Conservation (phyloP, 208 protist species). For the Naegleria fowleri region DNA sequence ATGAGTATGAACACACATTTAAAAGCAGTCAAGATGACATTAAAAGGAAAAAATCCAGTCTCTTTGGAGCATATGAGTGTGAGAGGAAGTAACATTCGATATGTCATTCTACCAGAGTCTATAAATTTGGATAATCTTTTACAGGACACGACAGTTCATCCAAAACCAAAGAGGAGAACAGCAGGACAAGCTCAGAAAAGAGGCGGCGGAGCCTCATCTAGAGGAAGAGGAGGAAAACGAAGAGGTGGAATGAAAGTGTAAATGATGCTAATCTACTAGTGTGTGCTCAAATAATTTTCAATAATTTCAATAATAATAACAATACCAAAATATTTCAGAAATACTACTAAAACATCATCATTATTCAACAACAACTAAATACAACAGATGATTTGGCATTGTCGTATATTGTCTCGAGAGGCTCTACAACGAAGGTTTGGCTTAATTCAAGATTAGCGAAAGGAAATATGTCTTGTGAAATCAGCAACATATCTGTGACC, state of each 20-base stretch:
- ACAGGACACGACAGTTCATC: slow-evolving; percentile 15
- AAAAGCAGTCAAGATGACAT: slow-evolving; percentile 92
- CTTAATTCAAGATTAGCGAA: too few species aligned
- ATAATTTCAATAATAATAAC: too few species aligned
- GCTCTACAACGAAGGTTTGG: too few species aligned
- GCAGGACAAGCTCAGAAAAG: neutral
- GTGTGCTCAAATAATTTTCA: too few species aligned
- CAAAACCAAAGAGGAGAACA: slow-evolving; percentile 4
- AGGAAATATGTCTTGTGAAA: too few species aligned
- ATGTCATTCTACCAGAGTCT: slow-evolving; percentile 92
- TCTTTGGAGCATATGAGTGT: slow-evolving; percentile 90
- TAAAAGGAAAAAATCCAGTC: slow-evolving; percentile 87
- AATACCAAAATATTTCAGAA: too few species aligned
- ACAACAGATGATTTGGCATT: too few species aligned
- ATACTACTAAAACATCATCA: too few species aligned
- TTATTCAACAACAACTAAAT: too few species aligned
- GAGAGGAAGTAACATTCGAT: slow-evolving; percentile 94
- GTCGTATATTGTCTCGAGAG: too few species aligned
- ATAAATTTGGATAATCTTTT: slow-evolving; percentile 89
- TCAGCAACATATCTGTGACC: too few species aligned
- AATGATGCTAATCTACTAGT: too few species aligned
- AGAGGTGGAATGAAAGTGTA: neutral
- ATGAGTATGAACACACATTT: slow-evolving; percentile 95
- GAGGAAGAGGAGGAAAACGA: neutral
- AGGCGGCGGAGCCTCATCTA: neutral